phyloP scores from a whole-genome alignment of 345 rosid species.

The Ricinus communis region DNA sequence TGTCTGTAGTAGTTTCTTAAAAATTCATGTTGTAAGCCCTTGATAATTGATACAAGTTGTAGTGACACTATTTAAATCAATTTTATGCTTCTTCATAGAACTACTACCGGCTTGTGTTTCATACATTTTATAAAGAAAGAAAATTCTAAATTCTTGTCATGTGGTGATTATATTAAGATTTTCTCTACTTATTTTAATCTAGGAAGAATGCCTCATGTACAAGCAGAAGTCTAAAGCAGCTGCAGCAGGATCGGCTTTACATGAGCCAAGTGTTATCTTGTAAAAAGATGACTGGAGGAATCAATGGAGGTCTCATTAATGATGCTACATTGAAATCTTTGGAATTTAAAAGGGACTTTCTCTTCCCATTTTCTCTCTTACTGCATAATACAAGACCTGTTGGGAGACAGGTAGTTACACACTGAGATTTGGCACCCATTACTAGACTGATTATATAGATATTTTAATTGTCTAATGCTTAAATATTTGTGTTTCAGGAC shows the following conservation, averaged over 20 bases:
- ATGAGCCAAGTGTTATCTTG: slow-evolving; percentile 69
- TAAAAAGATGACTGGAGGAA: slow-evolving; percentile 83
- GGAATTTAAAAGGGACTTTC: slow-evolving; percentile 66
- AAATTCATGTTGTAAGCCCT: too few relatives aligned
- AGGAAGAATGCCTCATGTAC: slow-evolving; percentile 53
- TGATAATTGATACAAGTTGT: neutral
- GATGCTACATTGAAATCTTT: slow-evolving; percentile 68
- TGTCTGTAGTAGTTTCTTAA: neutral
- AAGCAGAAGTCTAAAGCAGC: slow-evolving; percentile 48
- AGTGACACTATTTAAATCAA: neutral
- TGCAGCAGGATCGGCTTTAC: slow-evolving; percentile 54
- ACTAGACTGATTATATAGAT: slow-evolving; percentile 2
- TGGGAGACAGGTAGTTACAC: slow-evolving; percentile 73
- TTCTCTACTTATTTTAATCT: slow-evolving; percentile 21
- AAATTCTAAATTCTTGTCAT: neutral
- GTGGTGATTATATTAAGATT: neutral
- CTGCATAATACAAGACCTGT: slow-evolving; percentile 83
- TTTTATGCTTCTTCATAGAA: neutral
- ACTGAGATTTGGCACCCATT: slow-evolving; percentile 12
- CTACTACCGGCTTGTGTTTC: neutral
- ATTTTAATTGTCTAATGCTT: slow-evolving; percentile 7
- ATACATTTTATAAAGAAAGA: neutral
- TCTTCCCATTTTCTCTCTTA: slow-evolving; percentile 75
- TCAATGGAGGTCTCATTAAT: slow-evolving; percentile 83
- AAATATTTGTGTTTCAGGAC: slow-evolving; percentile 58